A percentile compares a stretch with the other conserved stretches of the same genome.
These are phyloP conservation scores for Martiniozyma abietophila DNA, from an alignment of 805 yeast species.

Conservation along the genomic window DNA sequence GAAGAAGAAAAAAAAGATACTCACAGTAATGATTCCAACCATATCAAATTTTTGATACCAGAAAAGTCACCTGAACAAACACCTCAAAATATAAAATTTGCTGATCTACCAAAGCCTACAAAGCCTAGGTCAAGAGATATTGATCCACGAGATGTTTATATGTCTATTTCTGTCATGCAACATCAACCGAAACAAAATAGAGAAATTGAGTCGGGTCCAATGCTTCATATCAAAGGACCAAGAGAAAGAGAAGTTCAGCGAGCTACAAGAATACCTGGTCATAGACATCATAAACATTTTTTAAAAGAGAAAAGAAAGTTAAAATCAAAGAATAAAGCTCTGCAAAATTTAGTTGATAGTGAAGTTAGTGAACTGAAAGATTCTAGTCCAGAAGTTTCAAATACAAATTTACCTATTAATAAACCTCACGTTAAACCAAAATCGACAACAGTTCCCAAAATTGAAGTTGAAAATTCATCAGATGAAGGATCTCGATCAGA, in stretches of 20 bases:
- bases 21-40: neutral
- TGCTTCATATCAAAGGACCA: slow-evolving; percentile 70
- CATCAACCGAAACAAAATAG: slow-evolving; percentile 29
- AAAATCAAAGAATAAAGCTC: slow-evolving; percentile 5
- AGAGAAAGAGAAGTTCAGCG: slow-evolving; percentile 43
- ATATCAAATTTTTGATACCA: neutral
- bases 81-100: slow-evolving; percentile 43
- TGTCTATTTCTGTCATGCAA: slow-evolving; percentile 76
- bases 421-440: neutral
- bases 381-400: slow-evolving; percentile 1
- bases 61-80: slow-evolving; percentile 1
- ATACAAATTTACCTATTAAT: neutral
- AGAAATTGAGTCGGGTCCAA: slow-evolving; percentile 61
- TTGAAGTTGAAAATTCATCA: neutral
- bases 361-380: slow-evolving; percentile 2
- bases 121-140: slow-evolving; percentile 32
- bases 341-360: too few relatives aligned
- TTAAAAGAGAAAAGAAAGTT: slow-evolving; percentile 13
- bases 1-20: slow-evolving; percentile 4
- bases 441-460: slow-evolving; percentile 4
- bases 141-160: slow-evolving; percentile 75
- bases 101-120: slow-evolving; percentile 46
- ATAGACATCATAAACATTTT: slow-evolving; percentile 18
- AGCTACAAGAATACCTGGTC: slow-evolving; percentile 14
- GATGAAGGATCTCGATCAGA: too few relatives aligned